Evolutionary conservation across 192 early-diverging fungal species (phyloP).

Genomic region (Funneliformis mosseae): DNA sequence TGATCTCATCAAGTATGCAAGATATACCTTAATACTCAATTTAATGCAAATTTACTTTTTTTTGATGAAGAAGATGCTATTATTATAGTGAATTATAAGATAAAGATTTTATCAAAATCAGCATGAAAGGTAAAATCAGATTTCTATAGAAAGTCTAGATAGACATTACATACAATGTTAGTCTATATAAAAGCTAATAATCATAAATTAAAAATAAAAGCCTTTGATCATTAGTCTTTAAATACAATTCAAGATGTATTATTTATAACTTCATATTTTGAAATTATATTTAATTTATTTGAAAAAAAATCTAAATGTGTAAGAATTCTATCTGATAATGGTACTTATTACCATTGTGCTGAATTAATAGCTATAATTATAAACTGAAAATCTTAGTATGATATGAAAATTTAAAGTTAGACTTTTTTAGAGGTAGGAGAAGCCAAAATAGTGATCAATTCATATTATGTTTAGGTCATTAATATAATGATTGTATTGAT

Average conservation of each 20-base stretch:
- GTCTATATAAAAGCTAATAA: background rate
- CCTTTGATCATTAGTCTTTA: background rate
- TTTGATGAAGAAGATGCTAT: background rate
- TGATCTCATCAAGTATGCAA: background rate
- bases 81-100: constrained; percentile 14
- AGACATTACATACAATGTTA: background rate
- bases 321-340: too few species aligned
- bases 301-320: background rate
- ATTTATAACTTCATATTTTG: background rate
- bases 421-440: constrained; percentile 5
- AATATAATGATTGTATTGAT: too few species aligned
- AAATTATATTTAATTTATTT: background rate
- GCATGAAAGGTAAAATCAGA: background rate
- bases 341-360: too few species aligned
- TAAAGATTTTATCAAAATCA: constrained; percentile 4
- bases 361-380: too few species aligned
- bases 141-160: background rate
- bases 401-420: background rate
- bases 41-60: background rate
- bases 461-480: background rate
- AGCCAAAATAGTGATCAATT: background rate
- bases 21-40: constrained; percentile 3
- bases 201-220: background rate
- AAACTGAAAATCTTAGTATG: too few species aligned
- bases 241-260: background rate